Percentiles rank a stretch among this genome's conserved stretches.
These are phyloP conservation scores for Claviceps citrina DNA, from an alignment of 2,329 filamentous ascomycete genomes.

Conservation along the genomic window DNA sequence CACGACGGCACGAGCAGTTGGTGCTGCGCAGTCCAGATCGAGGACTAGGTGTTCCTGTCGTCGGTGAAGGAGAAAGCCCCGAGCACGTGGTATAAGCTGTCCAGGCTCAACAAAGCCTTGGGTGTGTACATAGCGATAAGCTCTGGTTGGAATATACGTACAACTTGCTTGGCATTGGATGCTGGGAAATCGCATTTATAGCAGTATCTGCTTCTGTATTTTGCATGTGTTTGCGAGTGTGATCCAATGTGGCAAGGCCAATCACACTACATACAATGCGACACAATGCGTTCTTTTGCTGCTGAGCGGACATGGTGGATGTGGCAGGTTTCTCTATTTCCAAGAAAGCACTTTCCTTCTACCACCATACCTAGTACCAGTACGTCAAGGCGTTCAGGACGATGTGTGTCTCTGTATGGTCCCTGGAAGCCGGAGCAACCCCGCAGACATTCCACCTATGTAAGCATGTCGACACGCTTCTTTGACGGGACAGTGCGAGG, in stretches of 20 bases:
- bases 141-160: not conserved
- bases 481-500: not conserved
- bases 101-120: no score
- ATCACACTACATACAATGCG: no score
- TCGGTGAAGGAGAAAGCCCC: slow-evolving; percentile 68
- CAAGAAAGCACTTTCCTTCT: no score
- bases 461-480: not conserved
- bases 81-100: slow-evolving; percentile 53
- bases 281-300: no score
- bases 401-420: not conserved
- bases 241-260: no score
- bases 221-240: no score
- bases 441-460: not conserved
- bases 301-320: no score
- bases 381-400: no score
- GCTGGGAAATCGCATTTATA: not conserved
- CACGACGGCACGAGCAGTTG: slow-evolving; percentile 78
- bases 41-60: slow-evolving; percentile 68
- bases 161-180: not conserved
- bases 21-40: slow-evolving; percentile 86
- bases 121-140: not conserved
- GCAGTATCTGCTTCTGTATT: not conserved
- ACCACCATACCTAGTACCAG: no score
- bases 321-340: no score
- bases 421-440: not conserved